phyloP scores from a whole-genome alignment of 2,329 filamentous ascomycete genomes.

The Triangularia verruculosa region DNA sequence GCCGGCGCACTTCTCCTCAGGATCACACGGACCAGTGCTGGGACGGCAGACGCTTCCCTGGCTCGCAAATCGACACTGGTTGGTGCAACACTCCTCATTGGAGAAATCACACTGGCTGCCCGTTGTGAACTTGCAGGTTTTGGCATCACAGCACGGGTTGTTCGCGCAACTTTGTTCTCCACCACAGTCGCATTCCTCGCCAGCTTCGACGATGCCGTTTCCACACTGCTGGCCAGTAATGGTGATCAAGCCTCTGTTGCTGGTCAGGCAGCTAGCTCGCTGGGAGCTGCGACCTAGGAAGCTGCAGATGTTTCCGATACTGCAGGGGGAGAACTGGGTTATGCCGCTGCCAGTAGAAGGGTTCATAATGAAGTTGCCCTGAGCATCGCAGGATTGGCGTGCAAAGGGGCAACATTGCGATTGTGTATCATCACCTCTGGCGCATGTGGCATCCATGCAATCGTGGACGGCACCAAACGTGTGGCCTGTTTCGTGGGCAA shows the following conservation, averaged over 20 bases:
- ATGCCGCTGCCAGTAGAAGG: constrained; percentile 75
- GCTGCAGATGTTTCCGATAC: constrained; percentile 89
- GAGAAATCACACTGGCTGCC: constrained; percentile 74
- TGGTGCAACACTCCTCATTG: constrained; percentile 79
- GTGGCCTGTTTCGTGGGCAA: constrained; percentile 91
- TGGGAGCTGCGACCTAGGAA: constrained; percentile 76
- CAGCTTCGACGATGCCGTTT: constrained; percentile 92
- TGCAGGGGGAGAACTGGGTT: constrained; percentile 79
- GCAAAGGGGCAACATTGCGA: constrained; percentile 78
- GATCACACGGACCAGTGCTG: constrained; percentile 79
- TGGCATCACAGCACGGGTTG: constrained; percentile 80
- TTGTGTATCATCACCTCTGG: constrained; percentile 50
- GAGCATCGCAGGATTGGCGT: constrained; percentile 66
- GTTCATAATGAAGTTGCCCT: constrained; percentile 89
- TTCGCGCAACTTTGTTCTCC: constrained; percentile 66
- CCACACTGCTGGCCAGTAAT: constrained; percentile 85
- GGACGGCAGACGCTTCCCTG: constrained; percentile 73
- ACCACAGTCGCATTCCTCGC: constrained; percentile 95
- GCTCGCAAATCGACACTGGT: constrained; percentile 63
- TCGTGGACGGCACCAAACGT: constrained; percentile 97
- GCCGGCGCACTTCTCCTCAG: constrained; percentile 78
- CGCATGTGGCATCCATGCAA: constrained; percentile 69
- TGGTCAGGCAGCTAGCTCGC: constrained; percentile 72
- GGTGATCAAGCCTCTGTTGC: constrained; percentile 78
- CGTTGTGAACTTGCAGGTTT: constrained; percentile 78